Conservation (phyloP, 2,329 filamentous ascomycete genomes). For the Penicillium decumbens region DNA sequence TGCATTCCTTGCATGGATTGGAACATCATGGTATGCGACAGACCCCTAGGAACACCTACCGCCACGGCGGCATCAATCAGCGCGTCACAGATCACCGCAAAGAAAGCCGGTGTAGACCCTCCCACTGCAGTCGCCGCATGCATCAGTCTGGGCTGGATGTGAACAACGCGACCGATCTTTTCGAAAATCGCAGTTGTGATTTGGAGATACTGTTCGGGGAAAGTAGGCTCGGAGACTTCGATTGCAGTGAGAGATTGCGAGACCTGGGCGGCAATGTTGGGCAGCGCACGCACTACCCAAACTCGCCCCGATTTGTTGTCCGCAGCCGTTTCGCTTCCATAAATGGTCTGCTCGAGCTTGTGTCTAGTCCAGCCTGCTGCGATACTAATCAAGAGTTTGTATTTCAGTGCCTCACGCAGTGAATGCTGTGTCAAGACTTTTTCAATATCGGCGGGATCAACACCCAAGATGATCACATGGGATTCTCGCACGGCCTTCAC, state of each 20-base stretch:
- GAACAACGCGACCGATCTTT: slow-evolving; percentile 46
- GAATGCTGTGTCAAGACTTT: slow-evolving; percentile 37
- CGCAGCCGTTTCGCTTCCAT: slow-evolving; percentile 21
- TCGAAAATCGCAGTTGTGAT: slow-evolving; percentile 49
- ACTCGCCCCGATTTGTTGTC: slow-evolving; percentile 18
- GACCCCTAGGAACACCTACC: slow-evolving; percentile 56
- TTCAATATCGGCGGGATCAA: slow-evolving; percentile 46
- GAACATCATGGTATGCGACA: slow-evolving; percentile 59
- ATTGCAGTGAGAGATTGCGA: slow-evolving; percentile 49
- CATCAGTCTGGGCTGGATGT: slow-evolving; percentile 52
- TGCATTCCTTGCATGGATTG: slow-evolving; percentile 60
- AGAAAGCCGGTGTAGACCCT: slow-evolving; percentile 59
- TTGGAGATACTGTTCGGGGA: slow-evolving; percentile 38
- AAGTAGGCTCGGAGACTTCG: slow-evolving; percentile 44
- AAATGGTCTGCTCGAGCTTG: slow-evolving; percentile 38
- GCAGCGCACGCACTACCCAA: slow-evolving; percentile 41
- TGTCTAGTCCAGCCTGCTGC: slow-evolving; percentile 48
- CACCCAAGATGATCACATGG: slow-evolving; percentile 45
- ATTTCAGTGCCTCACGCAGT: slow-evolving; percentile 37
- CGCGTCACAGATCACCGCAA: slow-evolving; percentile 56
- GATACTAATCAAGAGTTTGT: slow-evolving; percentile 51
- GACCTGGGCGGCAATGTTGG: slow-evolving; percentile 45
- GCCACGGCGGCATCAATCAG: slow-evolving; percentile 59
- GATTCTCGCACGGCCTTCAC: slow-evolving; percentile 34
- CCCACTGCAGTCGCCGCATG: slow-evolving; percentile 56